Evolutionary conservation across 2,329 filamentous ascomycete genomes (phyloP).

Genomic region (Sarocladiaceae sp.): DNA sequence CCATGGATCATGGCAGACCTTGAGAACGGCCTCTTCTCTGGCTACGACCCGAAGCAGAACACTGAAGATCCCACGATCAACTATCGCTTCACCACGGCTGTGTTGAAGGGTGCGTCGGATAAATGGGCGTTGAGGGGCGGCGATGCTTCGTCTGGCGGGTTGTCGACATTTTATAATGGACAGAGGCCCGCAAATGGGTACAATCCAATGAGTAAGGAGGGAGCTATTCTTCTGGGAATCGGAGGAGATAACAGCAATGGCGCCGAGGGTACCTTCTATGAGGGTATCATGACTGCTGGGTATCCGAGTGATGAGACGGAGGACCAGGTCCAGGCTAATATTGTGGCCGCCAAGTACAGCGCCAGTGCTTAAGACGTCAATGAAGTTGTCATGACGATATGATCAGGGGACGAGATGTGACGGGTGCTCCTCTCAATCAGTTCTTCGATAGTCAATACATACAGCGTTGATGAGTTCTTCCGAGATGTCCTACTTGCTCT

Average conservation of each 20-base stretch:
- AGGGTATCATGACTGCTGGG: conserved; percentile 59
- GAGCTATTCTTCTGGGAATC: conserved; percentile 61
- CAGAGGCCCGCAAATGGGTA: conserved; percentile 50
- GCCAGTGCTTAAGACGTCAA: too few relatives aligned
- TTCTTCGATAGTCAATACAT: too few relatives aligned
- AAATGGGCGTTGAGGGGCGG: conserved; percentile 57
- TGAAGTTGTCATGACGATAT: too few relatives aligned
- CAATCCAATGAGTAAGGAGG: conserved; percentile 61
- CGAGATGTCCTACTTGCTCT: too few relatives aligned
- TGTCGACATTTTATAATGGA: conserved; percentile 58
- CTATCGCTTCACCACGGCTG: conserved; percentile 51
- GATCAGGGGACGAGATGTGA: too few relatives aligned
- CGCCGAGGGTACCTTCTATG: conserved; percentile 61
- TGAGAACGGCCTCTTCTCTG: conserved; percentile 63
- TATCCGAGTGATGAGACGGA: conserved; percentile 58
- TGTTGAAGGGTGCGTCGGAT: conserved; percentile 52
- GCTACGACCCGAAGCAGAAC: conserved; percentile 38
- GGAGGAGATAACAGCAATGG: conserved; percentile 61
- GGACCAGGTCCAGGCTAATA: conserved; percentile 53
- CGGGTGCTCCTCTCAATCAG: too few relatives aligned
- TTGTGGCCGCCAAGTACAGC: conserved; percentile 56
- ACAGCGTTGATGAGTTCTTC: too few relatives aligned
- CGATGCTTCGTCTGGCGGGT: conserved; percentile 47
- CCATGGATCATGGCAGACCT: conserved; percentile 69
- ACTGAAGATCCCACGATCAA: conserved; percentile 46